Conservation (phyloP, 2,329 filamentous ascomycete genomes). For the Fonsecaea pedrosoi region DNA sequence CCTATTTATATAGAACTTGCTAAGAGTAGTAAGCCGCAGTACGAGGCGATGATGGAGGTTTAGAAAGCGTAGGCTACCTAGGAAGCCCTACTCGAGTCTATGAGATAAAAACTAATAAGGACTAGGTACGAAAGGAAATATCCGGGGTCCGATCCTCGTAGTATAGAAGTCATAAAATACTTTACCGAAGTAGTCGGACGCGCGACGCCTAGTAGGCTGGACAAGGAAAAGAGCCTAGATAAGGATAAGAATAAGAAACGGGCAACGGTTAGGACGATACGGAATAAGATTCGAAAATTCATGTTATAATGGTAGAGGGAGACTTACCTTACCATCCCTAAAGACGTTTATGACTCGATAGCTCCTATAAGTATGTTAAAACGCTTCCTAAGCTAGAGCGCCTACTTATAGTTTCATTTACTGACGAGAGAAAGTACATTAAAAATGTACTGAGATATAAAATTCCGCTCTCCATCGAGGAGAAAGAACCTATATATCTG, state of each 20-base stretch:
- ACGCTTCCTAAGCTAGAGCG: not conserved
- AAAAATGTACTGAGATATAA: not conserved
- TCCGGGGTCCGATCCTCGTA: not conserved
- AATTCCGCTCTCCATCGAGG: not conserved
- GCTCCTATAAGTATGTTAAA: not conserved
- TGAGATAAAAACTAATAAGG: not conserved
- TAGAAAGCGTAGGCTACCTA: not conserved
- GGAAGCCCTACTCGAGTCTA: not conserved
- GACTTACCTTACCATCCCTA: not conserved
- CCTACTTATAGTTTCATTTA: not conserved
- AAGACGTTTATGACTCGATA: not conserved
- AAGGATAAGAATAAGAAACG: not conserved
- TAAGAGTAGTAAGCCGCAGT: conserved; percentile 1
- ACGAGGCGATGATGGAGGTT: not conserved
- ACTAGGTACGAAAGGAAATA: not conserved
- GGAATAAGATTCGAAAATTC: not conserved
- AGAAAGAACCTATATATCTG: not conserved
- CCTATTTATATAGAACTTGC: not conserved
- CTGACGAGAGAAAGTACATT: not conserved
- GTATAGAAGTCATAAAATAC: too few species aligned
- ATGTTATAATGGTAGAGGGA: not conserved
- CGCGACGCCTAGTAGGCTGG: not conserved
- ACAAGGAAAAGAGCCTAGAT: not conserved
- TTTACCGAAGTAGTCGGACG: not conserved
- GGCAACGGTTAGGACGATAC: not conserved